A percentile compares a stretch with the other conserved stretches of the same genome.
Evolutionary conservation across 768 basidiomycete species (phyloP).

Genomic region (Paxillus involutus): DNA sequence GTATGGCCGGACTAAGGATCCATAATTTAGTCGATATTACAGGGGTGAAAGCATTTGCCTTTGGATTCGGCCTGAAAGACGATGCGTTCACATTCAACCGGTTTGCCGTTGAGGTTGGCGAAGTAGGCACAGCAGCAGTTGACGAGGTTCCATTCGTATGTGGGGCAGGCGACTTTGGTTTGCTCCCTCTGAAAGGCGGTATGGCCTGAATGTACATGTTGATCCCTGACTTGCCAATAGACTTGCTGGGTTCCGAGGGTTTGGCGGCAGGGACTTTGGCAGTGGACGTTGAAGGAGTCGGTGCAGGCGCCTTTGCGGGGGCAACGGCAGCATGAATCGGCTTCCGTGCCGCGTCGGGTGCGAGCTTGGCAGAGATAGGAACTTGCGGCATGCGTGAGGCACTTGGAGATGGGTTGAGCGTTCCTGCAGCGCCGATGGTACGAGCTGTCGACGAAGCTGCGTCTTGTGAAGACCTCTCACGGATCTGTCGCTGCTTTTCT

Average conservation of each 20-base stretch:
- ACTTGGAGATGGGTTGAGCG: conserved; percentile 43
- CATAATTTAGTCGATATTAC: conserved; percentile 35
- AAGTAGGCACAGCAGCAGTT: conserved; percentile 39
- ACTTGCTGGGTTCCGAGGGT: conserved; percentile 29
- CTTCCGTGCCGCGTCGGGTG: conserved; percentile 29
- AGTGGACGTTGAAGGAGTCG: conserved; percentile 26
- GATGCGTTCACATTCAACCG: conserved; percentile 87
- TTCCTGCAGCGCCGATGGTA: conserved; percentile 56
- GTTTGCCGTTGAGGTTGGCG: conserved; percentile 54
- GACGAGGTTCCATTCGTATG: conserved; percentile 32
- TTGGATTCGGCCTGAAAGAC: conserved; percentile 87
- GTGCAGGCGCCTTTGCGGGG: conserved; percentile 28
- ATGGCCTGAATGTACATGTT: conserved; percentile 86
- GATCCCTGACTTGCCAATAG: conserved; percentile 48
- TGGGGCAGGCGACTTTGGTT: conserved; percentile 34
- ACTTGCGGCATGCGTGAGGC: conserved; percentile 42
- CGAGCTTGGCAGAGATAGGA: conserved; percentile 28
- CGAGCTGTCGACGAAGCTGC: conserved; percentile 67
- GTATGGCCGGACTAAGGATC: conserved; percentile 5
- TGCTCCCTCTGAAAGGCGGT: conserved; percentile 82
- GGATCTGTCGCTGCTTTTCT: conserved; percentile 82
- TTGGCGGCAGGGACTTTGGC: conserved; percentile 33
- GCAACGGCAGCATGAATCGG: conserved; percentile 22
- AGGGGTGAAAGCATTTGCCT: conserved; percentile 75
- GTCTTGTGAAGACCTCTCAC: conserved; percentile 72